These are phyloP conservation scores for Kodamaea lidongshanica DNA, from an alignment of 805 yeast species.

Conservation along the genomic window DNA sequence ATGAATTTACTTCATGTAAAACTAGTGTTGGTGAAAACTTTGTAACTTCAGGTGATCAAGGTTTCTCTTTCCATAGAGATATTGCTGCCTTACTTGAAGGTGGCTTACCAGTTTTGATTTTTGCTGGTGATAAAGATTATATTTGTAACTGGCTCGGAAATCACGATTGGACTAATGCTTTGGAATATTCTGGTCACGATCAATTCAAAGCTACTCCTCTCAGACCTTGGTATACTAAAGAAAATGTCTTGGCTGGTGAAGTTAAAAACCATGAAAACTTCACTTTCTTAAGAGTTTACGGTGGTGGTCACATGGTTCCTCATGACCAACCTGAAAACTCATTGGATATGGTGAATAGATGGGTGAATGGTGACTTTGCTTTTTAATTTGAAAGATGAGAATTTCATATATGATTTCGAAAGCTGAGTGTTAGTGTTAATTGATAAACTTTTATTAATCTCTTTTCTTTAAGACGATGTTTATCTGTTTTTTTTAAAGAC, in stretches of 20 bases:
- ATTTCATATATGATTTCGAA: neutral
- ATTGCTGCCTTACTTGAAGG: constrained; percentile 37
- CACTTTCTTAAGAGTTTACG: constrained; percentile 77
- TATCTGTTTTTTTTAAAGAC: too few species aligned
- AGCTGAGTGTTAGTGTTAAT: neutral
- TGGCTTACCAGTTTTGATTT: constrained; percentile 35
- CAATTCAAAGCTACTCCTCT: constrained; percentile 13
- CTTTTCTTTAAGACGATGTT: neutral
- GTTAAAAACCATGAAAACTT: constrained; percentile 66
- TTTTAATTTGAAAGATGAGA: constrained; percentile 3
- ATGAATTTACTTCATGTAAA: constrained; percentile 41
- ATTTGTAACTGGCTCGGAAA: constrained; percentile 44
- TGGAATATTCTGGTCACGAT: constrained; percentile 17
- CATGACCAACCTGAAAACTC: constrained; percentile 77
- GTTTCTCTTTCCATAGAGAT: constrained; percentile 65
- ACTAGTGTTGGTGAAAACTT: constrained; percentile 46
- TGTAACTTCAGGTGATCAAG: constrained; percentile 57
- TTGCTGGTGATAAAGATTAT: constrained; percentile 42
- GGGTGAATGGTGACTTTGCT: constrained; percentile 65
- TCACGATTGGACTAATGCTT: constrained; percentile 31
- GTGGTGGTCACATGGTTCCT: constrained; percentile 97
- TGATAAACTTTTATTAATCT: neutral
- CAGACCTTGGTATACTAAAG: constrained; percentile 16
- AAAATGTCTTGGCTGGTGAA: constrained; percentile 49
- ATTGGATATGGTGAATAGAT: constrained; percentile 75